These are phyloP conservation scores for Dactylorhiza incarnata DNA, from an alignment of 106 monocot species.

Conservation along the genomic window DNA sequence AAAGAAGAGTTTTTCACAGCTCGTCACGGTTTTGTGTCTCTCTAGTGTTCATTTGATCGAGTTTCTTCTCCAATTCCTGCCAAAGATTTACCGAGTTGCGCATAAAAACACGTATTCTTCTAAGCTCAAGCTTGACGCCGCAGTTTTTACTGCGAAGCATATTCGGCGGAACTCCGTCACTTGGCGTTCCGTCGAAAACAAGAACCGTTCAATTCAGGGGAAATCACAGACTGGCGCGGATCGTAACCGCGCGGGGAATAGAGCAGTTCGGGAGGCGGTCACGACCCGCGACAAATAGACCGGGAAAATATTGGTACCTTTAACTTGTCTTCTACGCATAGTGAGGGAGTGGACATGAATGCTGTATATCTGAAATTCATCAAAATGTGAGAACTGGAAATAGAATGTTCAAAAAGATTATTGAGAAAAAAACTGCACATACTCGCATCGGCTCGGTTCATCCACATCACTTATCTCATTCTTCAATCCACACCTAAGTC, in stretches of 20 bases:
- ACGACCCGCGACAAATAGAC: background rate
- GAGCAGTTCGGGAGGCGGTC: no score
- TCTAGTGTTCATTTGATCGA: constrained; percentile 39
- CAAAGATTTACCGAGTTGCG: background rate
- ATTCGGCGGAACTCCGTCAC: no score
- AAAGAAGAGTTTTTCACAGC: constrained; percentile 28
- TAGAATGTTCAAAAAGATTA: background rate
- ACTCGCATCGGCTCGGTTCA: constrained; percentile 99
- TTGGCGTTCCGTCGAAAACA: no score
- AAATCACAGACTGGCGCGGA: no score
- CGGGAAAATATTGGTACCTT: constrained; percentile 33
- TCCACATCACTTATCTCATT: constrained; percentile 85
- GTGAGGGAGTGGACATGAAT: constrained; percentile 60
- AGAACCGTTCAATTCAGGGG: no score
- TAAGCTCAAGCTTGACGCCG: no score
- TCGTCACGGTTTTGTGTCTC: constrained; percentile 51
- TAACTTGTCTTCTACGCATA: constrained; percentile 73
- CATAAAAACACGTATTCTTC: no score
- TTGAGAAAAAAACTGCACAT: constrained; percentile 17
- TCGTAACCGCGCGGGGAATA: no score
- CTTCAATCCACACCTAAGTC: constrained; percentile 88
- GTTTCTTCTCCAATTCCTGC: constrained; percentile 83
- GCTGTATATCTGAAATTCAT: constrained; percentile 58
- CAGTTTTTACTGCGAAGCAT: no score
- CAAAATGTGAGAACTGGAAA: background rate